Conservation (phyloP, 2,329 filamentous ascomycete genomes). For the Paraphoma chrysanthemicola region DNA sequence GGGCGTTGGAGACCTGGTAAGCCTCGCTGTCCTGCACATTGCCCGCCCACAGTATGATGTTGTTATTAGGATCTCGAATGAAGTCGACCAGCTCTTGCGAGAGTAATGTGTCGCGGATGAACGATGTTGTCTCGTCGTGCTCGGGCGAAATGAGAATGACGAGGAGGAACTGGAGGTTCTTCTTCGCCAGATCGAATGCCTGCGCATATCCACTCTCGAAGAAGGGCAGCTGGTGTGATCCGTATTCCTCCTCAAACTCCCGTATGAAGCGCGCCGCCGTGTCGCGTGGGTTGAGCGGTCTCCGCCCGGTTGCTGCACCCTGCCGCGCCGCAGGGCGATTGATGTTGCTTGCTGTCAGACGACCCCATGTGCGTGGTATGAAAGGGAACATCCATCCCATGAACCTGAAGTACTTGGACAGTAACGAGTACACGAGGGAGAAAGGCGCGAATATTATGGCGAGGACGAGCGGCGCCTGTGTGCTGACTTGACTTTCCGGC, state of each 20-base stretch:
- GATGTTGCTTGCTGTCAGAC: constrained; percentile 58
- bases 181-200: constrained; percentile 87
- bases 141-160: constrained; percentile 89
- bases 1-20: constrained; percentile 87
- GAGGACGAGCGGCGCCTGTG: constrained; percentile 76
- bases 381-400: constrained; percentile 82
- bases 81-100: constrained; percentile 76
- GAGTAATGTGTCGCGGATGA: constrained; percentile 82
- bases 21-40: constrained; percentile 93
- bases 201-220: constrained; percentile 90
- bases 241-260: constrained; percentile 95
- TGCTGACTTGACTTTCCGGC: constrained; percentile 68
- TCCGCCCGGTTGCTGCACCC: constrained; percentile 69
- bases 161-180: constrained; percentile 89
- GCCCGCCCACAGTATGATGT: constrained; percentile 89
- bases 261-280: constrained; percentile 87
- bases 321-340: constrained; percentile 53
- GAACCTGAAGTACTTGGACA: constrained; percentile 73
- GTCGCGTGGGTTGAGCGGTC: constrained; percentile 82
- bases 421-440: constrained; percentile 74
- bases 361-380: constrained; percentile 68
- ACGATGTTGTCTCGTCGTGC: constrained; percentile 87
- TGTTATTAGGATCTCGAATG: constrained; percentile 75
- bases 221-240: constrained; percentile 74
- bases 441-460: constrained; percentile 83